Conservation (phyloP, 2,329 filamentous ascomycete genomes). For the Trichoderma gracile region DNA sequence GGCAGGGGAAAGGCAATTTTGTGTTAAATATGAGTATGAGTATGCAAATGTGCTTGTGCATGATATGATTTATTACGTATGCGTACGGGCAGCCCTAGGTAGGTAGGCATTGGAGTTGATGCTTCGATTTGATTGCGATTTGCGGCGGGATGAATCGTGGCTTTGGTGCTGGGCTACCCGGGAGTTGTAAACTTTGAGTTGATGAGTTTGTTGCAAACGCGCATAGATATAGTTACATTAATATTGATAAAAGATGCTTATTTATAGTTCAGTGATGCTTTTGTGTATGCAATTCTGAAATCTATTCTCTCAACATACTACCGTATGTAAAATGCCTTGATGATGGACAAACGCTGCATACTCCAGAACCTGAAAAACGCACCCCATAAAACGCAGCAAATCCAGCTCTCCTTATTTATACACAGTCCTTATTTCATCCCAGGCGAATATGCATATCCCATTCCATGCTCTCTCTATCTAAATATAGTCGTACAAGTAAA, state of each 20-base stretch:
- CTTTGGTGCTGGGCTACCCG: not conserved
- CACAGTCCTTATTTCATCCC: constrained; percentile 1
- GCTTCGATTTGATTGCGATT: not conserved
- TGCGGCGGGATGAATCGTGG: not conserved
- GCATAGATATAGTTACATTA: too few species aligned
- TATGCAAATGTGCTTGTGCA: not conserved
- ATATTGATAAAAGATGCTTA: too few species aligned
- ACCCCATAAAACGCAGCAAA: constrained; percentile 1
- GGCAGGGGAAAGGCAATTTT: not conserved
- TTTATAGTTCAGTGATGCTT: too few species aligned
- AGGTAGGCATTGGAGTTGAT: too few species aligned
- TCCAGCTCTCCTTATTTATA: constrained; percentile 2
- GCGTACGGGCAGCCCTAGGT: too few species aligned
- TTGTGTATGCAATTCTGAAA: not conserved
- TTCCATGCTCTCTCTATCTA: constrained; percentile 18
- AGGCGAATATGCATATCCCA: constrained; percentile 8
- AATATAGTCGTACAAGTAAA: constrained; percentile 20
- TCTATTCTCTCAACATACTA: not conserved
- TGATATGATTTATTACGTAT: not conserved
- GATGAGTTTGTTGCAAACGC: too few species aligned
- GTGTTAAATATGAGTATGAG: not conserved
- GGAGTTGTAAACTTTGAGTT: not conserved
- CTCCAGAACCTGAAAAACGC: not conserved
- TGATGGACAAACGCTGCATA: not conserved
- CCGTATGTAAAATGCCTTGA: constrained; percentile 1